Base-by-base conservation (phyloP, 495 filamentous ascomycete species). In the Xylaria scruposa region DNA sequence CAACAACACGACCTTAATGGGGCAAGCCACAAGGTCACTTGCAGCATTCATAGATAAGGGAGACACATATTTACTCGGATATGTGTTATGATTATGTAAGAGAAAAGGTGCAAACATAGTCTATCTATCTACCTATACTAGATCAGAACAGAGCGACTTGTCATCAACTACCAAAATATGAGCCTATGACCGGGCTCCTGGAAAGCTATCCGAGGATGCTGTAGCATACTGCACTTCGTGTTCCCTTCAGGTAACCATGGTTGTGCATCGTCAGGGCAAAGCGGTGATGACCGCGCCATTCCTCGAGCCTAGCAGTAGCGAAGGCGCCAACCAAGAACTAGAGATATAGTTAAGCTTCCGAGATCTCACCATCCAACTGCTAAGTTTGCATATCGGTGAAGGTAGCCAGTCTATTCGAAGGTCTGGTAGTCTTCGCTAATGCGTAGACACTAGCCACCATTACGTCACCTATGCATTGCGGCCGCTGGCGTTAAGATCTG, bases 331-430 rank as follows among this genome's bases (percentile, higher is more conserved):
- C 67, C 44, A 70, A 40, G 51, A 29, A 26, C n/a, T 13, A 44
- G 42, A 66, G 46, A 53, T 65, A 46, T 26, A 49, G 24, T 59
- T 65, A 72, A 72, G 70, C 70, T 72, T 36, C 70, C 70, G 70
- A 72, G 70, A 72, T 72, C 62, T 21, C 58, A 17, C 63, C 63
- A 49, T 51, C 42, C 53, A 60, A 60, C 53, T 8, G 42, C 12
- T 12, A 49, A 42, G 68, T 40, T 13, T 13, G 24, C 8, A 42
- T 38, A 24, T 70, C 59, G 68, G 68, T 70, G 68, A 31, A 69
- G 56, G 21, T 53, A 31, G 47, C 19, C 54, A 3, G 54, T 54
- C 46, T 44, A 60, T 33, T 53, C 68, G 29, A 64, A 51, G 68
- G 36, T 54, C 60, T 54, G 26, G 68, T 47, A 33, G 7, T 70